Conservation (phyloP, 2,329 filamentous ascomycete species). For the Fusarium mundagurra region DNA sequence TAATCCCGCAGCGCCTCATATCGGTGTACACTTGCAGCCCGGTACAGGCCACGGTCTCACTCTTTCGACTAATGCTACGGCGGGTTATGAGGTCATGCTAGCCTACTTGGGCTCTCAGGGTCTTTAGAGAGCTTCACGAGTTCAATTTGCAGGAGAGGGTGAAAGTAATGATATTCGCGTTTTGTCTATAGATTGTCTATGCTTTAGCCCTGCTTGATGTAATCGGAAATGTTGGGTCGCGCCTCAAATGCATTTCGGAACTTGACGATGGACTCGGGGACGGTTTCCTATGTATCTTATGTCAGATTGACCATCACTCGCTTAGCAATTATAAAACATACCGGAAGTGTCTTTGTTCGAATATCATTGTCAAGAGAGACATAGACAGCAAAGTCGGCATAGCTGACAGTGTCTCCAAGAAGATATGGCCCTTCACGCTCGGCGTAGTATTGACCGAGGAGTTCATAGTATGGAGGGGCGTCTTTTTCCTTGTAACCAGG, state of each 20-base stretch:
- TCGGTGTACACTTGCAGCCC: not conserved
- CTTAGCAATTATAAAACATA: slow-evolving; percentile 36
- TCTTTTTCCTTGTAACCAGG: slow-evolving; percentile 46
- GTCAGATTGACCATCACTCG: fast-evolving
- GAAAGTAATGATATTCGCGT: fast-evolving
- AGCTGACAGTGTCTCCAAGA: slow-evolving; percentile 49
- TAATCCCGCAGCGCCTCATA: not conserved
- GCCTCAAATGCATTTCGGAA: slow-evolving; percentile 10
- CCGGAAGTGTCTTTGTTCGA: slow-evolving; percentile 46
- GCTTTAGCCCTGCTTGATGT: not conserved
- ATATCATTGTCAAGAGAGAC: slow-evolving; percentile 52
- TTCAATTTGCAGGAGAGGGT: fast-evolving
- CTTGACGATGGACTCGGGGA: not conserved
- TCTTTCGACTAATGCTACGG: not conserved
- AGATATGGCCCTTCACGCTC: slow-evolving; percentile 48
- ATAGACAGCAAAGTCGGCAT: slow-evolving; percentile 52
- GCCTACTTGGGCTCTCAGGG: not conserved
- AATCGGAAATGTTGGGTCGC: not conserved
- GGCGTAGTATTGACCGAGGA: slow-evolving; percentile 45
- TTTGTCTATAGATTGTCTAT: not conserved
- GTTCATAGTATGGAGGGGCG: slow-evolving; percentile 44
- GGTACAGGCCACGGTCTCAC: not conserved
- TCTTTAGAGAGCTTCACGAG: not conserved
- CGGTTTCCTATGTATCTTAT: not conserved
- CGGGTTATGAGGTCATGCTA: not conserved